phyloP scores from a whole-genome alignment of 2,329 filamentous ascomycete genomes.

The Cladorrhinum sp. region DNA sequence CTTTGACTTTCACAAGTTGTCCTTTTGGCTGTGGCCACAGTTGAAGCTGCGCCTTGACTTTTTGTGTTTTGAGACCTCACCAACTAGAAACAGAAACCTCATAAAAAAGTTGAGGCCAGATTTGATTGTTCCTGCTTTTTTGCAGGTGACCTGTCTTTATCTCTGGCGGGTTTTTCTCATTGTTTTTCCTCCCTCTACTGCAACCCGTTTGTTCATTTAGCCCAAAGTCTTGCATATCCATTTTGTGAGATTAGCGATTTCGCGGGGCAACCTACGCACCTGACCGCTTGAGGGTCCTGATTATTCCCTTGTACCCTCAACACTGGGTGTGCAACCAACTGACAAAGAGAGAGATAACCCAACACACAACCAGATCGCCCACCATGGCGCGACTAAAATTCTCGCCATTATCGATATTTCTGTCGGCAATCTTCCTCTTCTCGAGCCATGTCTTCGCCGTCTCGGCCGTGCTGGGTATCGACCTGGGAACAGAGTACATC shows the following conservation, averaged over 20 bases:
- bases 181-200: neutral
- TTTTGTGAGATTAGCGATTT: neutral
- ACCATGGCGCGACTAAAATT: conserved; percentile 38
- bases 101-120: conserved; percentile 14
- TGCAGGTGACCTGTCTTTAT: conserved; percentile 1
- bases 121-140: conserved; percentile 6
- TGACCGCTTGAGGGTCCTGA: neutral
- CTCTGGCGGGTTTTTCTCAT: neutral
- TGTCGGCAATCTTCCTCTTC: conserved; percentile 42
- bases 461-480: conserved; percentile 82
- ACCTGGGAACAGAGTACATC: conserved; percentile 94
- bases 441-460: conserved; percentile 50
- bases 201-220: neutral
- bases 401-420: conserved; percentile 37
- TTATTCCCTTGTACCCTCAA: neutral
- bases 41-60: neutral
- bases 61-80: neutral
- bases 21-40: conserved; percentile 21
- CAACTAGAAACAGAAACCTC: neutral
- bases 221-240: neutral
- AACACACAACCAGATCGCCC: conserved; percentile 21
- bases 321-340: neutral
- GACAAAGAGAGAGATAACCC: neutral
- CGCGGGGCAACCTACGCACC: neutral
- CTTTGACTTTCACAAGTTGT: conserved; percentile 25